These are phyloP conservation scores for Trichocladium antarcticum DNA, from an alignment of 495 filamentous ascomycete genomes.

Conservation along the genomic window DNA sequence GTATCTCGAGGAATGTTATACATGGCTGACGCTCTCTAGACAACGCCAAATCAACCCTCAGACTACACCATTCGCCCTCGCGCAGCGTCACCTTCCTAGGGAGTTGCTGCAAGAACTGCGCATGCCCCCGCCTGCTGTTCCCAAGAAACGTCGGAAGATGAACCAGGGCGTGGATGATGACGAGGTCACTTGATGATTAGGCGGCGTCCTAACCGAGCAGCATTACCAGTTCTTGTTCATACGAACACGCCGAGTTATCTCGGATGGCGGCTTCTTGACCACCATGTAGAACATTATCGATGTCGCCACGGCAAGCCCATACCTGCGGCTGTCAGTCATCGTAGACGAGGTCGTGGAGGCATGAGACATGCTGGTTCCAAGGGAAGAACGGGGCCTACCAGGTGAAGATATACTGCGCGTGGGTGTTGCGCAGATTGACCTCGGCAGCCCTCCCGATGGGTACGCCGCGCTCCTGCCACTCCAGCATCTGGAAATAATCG, in stretches of 20 bases:
- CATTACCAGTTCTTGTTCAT: conserved; percentile 69
- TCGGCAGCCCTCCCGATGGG: conserved; percentile 85
- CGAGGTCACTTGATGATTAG: conserved; percentile 17
- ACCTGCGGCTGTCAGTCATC: conserved; percentile 47
- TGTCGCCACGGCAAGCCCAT: conserved; percentile 74
- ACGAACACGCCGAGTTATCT: conserved; percentile 61
- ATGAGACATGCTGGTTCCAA: neutral
- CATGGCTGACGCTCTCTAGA: conserved; percentile 37
- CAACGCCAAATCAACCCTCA: conserved; percentile 63
- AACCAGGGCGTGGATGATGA: conserved; percentile 14
- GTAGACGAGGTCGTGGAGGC: neutral
- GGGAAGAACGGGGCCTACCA: conserved; percentile 50
- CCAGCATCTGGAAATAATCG: conserved; percentile 59
- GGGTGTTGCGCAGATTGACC: conserved; percentile 91
- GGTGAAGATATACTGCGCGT: conserved; percentile 96
- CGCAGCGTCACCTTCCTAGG: conserved; percentile 67
- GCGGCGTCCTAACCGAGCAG: neutral
- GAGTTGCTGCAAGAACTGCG: conserved; percentile 74
- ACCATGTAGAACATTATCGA: conserved; percentile 94
- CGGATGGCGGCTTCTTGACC: conserved; percentile 67
- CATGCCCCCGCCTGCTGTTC: conserved; percentile 47
- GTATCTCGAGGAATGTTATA: conserved; percentile 24
- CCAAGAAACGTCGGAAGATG: conserved; percentile 13
- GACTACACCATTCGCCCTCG: conserved; percentile 72
- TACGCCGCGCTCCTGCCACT: conserved; percentile 66